Evolutionary conservation across 495 filamentous ascomycete species (phyloP).

Genomic region (Xylaria curta): DNA sequence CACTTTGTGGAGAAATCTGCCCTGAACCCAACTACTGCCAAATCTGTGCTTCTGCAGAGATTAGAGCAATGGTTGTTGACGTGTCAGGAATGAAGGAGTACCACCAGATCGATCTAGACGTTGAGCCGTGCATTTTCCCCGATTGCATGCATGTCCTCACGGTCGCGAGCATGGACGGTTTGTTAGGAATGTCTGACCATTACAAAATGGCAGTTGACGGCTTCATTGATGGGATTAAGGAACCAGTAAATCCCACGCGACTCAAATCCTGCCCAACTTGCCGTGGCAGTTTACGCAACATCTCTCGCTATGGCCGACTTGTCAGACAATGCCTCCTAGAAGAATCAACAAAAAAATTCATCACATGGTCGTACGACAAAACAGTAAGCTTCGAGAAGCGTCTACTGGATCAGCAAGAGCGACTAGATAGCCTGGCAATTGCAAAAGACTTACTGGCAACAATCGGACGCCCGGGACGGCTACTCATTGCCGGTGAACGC

Average conservation of each 20-base stretch:
- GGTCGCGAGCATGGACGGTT: slow-evolving; percentile 66
- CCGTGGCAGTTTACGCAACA: slow-evolving; percentile 62
- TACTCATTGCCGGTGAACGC: not conserved
- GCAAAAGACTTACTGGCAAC: not conserved
- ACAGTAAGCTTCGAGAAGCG: not conserved
- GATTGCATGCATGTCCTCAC: slow-evolving; percentile 74
- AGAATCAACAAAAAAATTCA: slow-evolving; percentile 70
- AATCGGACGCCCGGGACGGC: too few species aligned
- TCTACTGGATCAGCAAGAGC: not conserved
- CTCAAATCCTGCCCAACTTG: slow-evolving; percentile 68
- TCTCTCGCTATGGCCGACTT: slow-evolving; percentile 70
- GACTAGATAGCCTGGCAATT: not conserved
- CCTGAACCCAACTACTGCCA: slow-evolving; percentile 63
- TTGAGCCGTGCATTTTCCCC: slow-evolving; percentile 67
- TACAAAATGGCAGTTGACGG: slow-evolving; percentile 44
- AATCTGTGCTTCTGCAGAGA: slow-evolving; percentile 51
- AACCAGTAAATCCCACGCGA: slow-evolving; percentile 45
- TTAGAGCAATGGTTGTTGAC: slow-evolving; percentile 60
- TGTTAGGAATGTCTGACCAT: slow-evolving; percentile 61
- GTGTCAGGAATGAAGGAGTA: slow-evolving; percentile 60
- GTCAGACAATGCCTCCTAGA: slow-evolving; percentile 66
- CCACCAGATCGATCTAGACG: slow-evolving; percentile 63
- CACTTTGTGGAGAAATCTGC: slow-evolving; percentile 72
- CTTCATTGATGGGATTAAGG: slow-evolving; percentile 29
- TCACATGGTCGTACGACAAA: slow-evolving; percentile 38